Base-by-base conservation (phyloP, 192 early-diverging fungal genomes). In the Phlyctochytrium planicorne region DNA sequence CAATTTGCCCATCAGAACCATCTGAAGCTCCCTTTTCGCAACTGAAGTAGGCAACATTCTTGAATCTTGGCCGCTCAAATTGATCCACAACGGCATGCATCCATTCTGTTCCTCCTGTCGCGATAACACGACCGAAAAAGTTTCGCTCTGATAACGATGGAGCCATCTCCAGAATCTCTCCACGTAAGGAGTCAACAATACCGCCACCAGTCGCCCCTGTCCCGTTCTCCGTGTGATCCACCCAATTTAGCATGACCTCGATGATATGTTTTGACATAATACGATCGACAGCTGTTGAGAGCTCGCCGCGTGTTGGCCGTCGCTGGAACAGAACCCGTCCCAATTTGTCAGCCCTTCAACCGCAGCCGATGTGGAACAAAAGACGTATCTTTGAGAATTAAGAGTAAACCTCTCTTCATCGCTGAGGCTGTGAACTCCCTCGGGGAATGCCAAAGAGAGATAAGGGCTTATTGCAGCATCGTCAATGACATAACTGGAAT, bases 401-500 rank as follows among this genome's bases (percentile, higher is more conserved):
- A 57, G 55, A 29, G 10, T 10, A 12, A 24, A 4, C 27, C 25
- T 12, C 6, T 57, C 55, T 14, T 57, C 55, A 4, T 57, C 55
- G 14, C 27, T 27, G 55, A 57, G 16, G 6, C 27, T 25, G 55
- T 25, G 16, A 27, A 57, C 55, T 10, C 25, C 25, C 27, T 14
- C 16, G 16, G 55, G 55, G 25, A 57, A 57, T 29, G 12, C 55
- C 20, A 57, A 27, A 10, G 55, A 57, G 20, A 57, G 27, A 27
- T 25, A 57, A 10, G 55, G 55, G 25, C 25, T 57, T 14, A 57
- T 27, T 14, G 55, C 25, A 10, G 55, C 14, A 27, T 57, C 55
- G 55, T 57, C 55, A 6, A 57, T 57, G 14, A 57, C 55, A 27
- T 57, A 57, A 10, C 10, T 12, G 6, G 55, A 6, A 57, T 57